phyloP scores from a whole-genome alignment of 768 basidiomycete species.

The Gloeostereum incarnatum region DNA sequence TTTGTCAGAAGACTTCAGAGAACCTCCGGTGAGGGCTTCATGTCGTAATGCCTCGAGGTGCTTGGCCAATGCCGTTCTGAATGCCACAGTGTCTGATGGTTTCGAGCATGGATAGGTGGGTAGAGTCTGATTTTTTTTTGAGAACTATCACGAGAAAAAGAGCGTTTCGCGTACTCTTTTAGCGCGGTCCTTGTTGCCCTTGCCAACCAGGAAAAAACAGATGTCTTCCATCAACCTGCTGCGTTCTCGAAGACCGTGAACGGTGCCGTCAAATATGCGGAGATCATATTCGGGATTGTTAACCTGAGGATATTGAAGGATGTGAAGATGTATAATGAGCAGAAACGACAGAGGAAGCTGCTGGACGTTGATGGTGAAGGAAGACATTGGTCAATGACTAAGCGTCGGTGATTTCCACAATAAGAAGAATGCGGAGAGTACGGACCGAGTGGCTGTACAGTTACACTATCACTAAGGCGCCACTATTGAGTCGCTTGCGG shows the following conservation, averaged over 20 bases:
- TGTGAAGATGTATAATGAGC: slow-evolving; percentile 43
- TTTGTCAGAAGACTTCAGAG: no score
- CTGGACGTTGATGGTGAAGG: background rate
- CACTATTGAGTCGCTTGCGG: no score
- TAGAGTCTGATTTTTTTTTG: slow-evolving; percentile 30
- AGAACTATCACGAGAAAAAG: background rate
- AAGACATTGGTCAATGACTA: no score
- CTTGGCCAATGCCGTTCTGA: slow-evolving; percentile 39
- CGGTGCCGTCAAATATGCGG: slow-evolving; percentile 32
- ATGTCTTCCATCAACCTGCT: slow-evolving; percentile 44
- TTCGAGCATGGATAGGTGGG: slow-evolving; percentile 41
- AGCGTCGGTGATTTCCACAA: no score
- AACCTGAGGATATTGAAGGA: slow-evolving; percentile 38
- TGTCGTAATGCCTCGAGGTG: slow-evolving; percentile 40
- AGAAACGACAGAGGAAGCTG: slow-evolving; percentile 32
- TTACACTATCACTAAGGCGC: no score
- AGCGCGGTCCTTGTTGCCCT: slow-evolving; percentile 16
- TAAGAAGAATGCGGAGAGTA: no score
- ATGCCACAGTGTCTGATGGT: slow-evolving; percentile 42
- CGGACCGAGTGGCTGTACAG: no score
- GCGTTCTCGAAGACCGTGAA: slow-evolving; percentile 40
- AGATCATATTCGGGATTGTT: slow-evolving; percentile 42
- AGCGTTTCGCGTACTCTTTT: slow-evolving; percentile 17
- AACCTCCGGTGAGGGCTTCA: no score
- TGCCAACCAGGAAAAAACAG: slow-evolving; percentile 39